These are phyloP conservation scores for Populus deltoides DNA, from an alignment of 345 rosid species.

Conservation along the genomic window DNA sequence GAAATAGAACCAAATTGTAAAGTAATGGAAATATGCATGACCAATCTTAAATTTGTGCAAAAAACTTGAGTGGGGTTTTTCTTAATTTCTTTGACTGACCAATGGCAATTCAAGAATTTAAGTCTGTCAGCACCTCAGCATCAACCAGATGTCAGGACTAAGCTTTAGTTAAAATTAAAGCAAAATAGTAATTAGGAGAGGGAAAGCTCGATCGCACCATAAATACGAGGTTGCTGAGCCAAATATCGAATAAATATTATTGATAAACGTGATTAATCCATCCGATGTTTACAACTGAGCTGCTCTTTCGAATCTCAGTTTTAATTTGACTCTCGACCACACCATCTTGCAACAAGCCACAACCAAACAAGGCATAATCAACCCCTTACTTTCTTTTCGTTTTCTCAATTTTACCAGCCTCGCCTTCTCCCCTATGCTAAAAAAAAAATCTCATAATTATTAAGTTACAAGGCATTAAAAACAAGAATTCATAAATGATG, in stretches of 20 bases:
- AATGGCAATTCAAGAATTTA: no score
- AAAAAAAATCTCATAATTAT: constrained; percentile 2
- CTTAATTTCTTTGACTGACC: no score
- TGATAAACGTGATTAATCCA: background rate
- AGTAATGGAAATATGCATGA: no score
- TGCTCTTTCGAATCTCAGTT: background rate
- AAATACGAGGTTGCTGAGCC: background rate
- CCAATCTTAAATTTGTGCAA: no score
- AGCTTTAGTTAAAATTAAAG: background rate
- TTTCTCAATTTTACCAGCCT: background rate
- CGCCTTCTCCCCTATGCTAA: background rate
- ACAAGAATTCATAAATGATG: no score
- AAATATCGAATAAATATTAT: constrained; percentile 10
- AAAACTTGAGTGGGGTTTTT: no score
- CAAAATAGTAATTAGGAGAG: background rate
- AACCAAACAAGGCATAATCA: background rate
- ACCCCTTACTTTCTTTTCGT: background rate
- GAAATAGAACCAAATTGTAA: no score
- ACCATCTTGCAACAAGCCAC: background rate
- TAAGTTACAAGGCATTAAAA: background rate
- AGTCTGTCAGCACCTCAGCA: no score
- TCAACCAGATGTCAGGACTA: background rate
- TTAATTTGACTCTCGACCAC: constrained; percentile 9
- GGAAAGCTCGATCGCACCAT: no score
- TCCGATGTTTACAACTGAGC: constrained; percentile 9